A percentile compares a stretch with the other conserved stretches of the same genome.
Evolutionary conservation across 2,329 filamentous ascomycete species (phyloP).

Genomic region (Clathrospora elynae): DNA sequence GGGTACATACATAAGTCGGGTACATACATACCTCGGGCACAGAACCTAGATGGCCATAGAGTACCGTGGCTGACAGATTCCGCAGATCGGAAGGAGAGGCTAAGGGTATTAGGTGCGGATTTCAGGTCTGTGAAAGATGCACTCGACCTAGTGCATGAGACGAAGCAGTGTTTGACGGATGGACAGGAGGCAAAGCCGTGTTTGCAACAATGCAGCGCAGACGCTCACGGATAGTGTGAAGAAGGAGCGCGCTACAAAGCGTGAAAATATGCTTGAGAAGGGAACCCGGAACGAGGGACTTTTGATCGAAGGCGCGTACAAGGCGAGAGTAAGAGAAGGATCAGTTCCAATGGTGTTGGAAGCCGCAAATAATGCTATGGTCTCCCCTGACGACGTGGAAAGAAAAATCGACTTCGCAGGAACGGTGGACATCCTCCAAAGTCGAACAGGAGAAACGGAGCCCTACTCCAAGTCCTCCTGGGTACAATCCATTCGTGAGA

Average conservation of each 20-base stretch:
- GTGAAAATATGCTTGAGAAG: slow-evolving; percentile 3
- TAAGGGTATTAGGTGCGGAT: slow-evolving; percentile 12
- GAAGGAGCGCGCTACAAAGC: slow-evolving; percentile 10
- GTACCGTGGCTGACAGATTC: no score
- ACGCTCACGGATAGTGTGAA: slow-evolving; percentile 20
- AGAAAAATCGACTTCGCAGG: background rate
- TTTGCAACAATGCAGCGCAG: slow-evolving; percentile 20
- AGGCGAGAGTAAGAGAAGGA: slow-evolving; percentile 11
- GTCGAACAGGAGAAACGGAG: slow-evolving; percentile 5
- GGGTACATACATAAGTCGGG: no score
- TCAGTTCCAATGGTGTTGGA: slow-evolving; percentile 3
- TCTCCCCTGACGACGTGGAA: background rate
- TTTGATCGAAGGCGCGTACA: slow-evolving; percentile 10
- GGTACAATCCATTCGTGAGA: slow-evolving; percentile 18
- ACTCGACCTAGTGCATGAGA: slow-evolving; percentile 9
- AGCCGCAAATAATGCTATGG: background rate
- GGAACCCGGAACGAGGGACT: background rate
- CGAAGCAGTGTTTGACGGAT: slow-evolving; percentile 12
- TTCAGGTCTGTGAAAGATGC: slow-evolving; percentile 14
- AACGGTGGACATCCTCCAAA: no score
- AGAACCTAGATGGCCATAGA: no score
- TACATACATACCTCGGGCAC: no score
- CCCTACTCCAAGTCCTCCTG: slow-evolving; percentile 17
- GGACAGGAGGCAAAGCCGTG: slow-evolving; percentile 9
- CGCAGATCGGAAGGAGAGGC: slow-evolving; percentile 4